Conservation (phyloP, 2,329 filamentous ascomycete genomes). For the Calonectria ilicicola region DNA sequence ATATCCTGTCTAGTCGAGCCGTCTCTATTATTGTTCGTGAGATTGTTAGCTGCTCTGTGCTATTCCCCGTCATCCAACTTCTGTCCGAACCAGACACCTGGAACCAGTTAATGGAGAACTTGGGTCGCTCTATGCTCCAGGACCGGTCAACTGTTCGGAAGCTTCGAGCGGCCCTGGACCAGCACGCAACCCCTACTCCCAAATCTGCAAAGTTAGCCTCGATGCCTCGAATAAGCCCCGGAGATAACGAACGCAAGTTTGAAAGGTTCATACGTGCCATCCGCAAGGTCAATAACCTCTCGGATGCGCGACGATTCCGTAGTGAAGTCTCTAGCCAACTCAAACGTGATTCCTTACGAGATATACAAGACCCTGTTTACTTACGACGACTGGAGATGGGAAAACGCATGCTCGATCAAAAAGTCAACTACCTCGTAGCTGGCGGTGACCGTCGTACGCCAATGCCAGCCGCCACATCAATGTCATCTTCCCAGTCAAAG, state of each 20-base stretch:
- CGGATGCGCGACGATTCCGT: conserved; percentile 91
- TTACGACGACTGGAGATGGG: conserved; percentile 91
- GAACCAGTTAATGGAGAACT: conserved; percentile 96
- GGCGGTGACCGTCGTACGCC: conserved; percentile 64
- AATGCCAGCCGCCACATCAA: conserved; percentile 39
- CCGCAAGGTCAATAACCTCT: conserved; percentile 88
- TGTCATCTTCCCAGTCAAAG: conserved; percentile 61
- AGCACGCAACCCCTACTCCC: conserved; percentile 88
- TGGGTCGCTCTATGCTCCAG: conserved; percentile 87
- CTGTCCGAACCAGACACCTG: conserved; percentile 94
- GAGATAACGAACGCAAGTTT: conserved; percentile 91
- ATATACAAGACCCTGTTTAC: conserved; percentile 87
- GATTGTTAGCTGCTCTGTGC: conserved; percentile 91
- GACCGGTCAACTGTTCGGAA: conserved; percentile 95
- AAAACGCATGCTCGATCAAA: conserved; percentile 89
- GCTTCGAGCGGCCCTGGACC: conserved; percentile 89
- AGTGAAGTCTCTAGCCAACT: conserved; percentile 94
- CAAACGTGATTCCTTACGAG: conserved; percentile 82
- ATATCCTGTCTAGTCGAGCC: conserved; percentile 81
- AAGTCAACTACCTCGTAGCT: conserved; percentile 82
- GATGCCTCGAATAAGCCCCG: conserved; percentile 83
- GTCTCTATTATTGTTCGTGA: conserved; percentile 87
- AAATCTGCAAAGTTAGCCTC: conserved; percentile 72
- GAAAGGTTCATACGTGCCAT: conserved; percentile 94
- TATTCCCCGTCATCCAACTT: conserved; percentile 83